Evolutionary conservation across 805 yeast species (phyloP).

Genomic region (Pichia exigua): DNA sequence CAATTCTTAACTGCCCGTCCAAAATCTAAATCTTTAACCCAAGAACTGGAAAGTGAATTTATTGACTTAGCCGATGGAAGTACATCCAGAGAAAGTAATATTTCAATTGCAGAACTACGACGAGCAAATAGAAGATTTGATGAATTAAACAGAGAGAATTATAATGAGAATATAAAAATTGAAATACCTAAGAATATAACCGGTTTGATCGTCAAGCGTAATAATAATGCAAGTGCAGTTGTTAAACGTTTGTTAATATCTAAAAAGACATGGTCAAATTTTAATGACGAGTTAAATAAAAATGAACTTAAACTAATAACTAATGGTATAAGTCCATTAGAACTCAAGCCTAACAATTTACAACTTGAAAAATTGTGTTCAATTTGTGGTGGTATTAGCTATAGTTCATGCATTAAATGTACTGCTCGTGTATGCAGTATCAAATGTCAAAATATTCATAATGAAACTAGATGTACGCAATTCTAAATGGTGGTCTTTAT

Average conservation of each 20-base stretch:
- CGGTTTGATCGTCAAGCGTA: constrained; percentile 11
- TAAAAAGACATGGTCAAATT: constrained; percentile 34
- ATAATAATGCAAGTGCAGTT: constrained; percentile 24
- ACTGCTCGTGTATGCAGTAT: constrained; percentile 35
- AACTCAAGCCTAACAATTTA: constrained; percentile 27
- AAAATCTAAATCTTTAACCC: constrained; percentile 10
- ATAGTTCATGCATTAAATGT: constrained; percentile 35
- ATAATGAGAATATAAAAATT: constrained; percentile 30
- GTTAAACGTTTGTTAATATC: constrained; percentile 34
- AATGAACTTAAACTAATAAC: constrained; percentile 26
- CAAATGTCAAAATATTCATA: constrained; percentile 33
- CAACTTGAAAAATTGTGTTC: constrained; percentile 36
- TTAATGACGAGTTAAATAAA: constrained; percentile 35
- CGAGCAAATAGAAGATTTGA: constrained; percentile 32
- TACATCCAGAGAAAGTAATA: not conserved
- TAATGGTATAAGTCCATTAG: constrained; percentile 15
- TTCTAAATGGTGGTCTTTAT: constrained; percentile 15
- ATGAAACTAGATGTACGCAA: constrained; percentile 36
- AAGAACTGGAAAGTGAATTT: constrained; percentile 12
- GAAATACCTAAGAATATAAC: constrained; percentile 32
- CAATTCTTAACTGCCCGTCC: constrained; percentile 14
- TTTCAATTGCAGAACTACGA: constrained; percentile 26
- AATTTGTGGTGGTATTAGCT: constrained; percentile 38
- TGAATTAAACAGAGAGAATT: constrained; percentile 37
- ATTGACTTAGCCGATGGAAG: constrained; percentile 7